Evolutionary conservation across 148 eudicot genomes (phyloP), one percentile per base, ranked within the genome.

Genomic region (Heliamphora exappendiculata): DNA sequence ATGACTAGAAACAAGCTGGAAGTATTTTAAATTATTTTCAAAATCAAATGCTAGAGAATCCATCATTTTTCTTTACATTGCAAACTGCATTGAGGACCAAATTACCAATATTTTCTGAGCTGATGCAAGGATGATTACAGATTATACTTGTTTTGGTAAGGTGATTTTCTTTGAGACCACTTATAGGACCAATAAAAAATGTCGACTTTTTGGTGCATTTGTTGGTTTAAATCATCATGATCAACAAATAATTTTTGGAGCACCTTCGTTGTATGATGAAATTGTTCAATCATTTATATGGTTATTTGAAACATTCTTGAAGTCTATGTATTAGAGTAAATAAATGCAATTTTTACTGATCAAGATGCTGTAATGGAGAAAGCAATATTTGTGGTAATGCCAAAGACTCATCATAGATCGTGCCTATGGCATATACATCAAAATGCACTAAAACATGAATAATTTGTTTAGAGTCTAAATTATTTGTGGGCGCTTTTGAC

Each of bases 221-320:
- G 42, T 39, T 39, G 42, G 42, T 7, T 7, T 39, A 39, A 39
- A 39, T 39, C 42, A 39, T 39, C 42, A 64, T 33, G 29, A 28
- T 64, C 68, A 64, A 33, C 68, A 64, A 64, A 12, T 64, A 64
- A 39, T 64, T 64, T 64, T 64, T 26, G 68, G 68, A 39, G 68
- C 68, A 33, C 31, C 28, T 64, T 33, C 31, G 36, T 20, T 31
- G 9, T 64, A 64, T 33, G 68, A 64, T 31, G 68, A 26, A 20
- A 64, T 39, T 9, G 36, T 29, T 29, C 16, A 64, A 29, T 64
- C 68, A 29, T 64, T 64, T 29, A 64, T 10, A 29, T 64, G 68
- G 68, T 33, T 64, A 64, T 64, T 64, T 29, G 41, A 64, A 64
- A 64, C 68, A 33, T 64, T 64, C 20, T 31, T 3, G 5, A 64